These are phyloP conservation scores for Colletotrichum theobromicola DNA, from an alignment of 2,329 filamentous ascomycete species.

Conservation along the genomic window DNA sequence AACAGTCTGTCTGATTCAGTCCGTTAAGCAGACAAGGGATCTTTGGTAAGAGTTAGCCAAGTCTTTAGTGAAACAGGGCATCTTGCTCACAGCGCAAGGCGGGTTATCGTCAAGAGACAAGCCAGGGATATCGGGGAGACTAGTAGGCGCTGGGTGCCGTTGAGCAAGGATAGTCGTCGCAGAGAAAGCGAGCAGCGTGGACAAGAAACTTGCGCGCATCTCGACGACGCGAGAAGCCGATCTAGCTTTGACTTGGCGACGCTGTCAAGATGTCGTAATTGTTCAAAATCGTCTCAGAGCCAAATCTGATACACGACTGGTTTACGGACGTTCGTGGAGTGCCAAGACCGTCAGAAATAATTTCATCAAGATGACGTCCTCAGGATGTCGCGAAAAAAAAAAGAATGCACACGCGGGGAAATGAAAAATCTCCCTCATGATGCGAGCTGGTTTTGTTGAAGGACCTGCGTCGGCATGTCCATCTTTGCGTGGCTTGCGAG, in stretches of 20 bases:
- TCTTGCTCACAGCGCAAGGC: neutral
- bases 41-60: neutral
- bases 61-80: neutral
- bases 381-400: fast-evolving
- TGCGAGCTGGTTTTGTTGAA: neutral
- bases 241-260: neutral
- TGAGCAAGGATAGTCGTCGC: neutral
- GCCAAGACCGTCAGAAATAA: neutral
- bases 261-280: neutral
- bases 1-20: neutral
- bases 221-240: neutral
- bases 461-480: neutral
- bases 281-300: neutral
- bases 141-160: neutral
- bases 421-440: neutral
- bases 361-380: neutral
- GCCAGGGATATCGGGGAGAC: neutral
- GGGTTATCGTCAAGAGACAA: constrained; percentile 1
- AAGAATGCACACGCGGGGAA: neutral
- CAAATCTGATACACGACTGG: neutral
- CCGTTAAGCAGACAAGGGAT: neutral
- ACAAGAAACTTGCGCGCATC: neutral
- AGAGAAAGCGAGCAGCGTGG: neutral
- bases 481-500: neutral
- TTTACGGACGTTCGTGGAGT: neutral